Percentiles rank a stretch among this genome's conserved stretches.
phyloP scores from a whole-genome alignment of 352 stramenopile species.

The Phytophthora sojae region DNA sequence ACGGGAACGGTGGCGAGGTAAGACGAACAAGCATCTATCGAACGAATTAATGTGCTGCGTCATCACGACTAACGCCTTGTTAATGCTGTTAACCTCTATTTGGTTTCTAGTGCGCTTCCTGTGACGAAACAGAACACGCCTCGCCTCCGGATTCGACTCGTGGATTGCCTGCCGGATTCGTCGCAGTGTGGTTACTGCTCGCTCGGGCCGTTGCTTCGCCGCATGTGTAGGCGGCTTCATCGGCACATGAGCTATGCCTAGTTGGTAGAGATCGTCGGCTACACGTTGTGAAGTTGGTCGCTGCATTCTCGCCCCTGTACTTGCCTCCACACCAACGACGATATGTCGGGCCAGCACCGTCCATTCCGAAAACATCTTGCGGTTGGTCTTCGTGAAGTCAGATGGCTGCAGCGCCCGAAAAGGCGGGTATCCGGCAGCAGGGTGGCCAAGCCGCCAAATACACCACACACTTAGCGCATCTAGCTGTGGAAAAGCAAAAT shows the following conservation, averaged over 20 bases:
- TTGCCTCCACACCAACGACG: no score
- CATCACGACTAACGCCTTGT: neutral
- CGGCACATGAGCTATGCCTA: slow-evolving; percentile 13
- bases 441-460: no score
- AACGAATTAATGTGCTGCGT: neutral
- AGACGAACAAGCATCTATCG: neutral
- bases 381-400: no score
- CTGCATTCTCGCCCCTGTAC: no score
- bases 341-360: no score
- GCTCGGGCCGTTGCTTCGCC: slow-evolving; percentile 2
- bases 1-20: neutral
- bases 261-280: slow-evolving; percentile 4
- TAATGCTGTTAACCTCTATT: neutral
- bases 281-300: no score
- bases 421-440: no score
- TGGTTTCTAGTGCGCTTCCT: slow-evolving; percentile 10
- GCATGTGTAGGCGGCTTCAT: neutral
- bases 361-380: no score
- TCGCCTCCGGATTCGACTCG: slow-evolving; percentile 4
- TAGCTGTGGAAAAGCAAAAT: no score
- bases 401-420: no score
- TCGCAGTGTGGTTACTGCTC: slow-evolving; percentile 7
- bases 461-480: no score
- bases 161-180: no score
- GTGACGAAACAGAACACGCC: slow-evolving; percentile 3